Percentiles rank a stretch among this genome's conserved stretches.
These are phyloP conservation scores for Ganoderma lucidum DNA, from an alignment of 1,284 basidiomycete genomes.

Conservation along the genomic window DNA sequence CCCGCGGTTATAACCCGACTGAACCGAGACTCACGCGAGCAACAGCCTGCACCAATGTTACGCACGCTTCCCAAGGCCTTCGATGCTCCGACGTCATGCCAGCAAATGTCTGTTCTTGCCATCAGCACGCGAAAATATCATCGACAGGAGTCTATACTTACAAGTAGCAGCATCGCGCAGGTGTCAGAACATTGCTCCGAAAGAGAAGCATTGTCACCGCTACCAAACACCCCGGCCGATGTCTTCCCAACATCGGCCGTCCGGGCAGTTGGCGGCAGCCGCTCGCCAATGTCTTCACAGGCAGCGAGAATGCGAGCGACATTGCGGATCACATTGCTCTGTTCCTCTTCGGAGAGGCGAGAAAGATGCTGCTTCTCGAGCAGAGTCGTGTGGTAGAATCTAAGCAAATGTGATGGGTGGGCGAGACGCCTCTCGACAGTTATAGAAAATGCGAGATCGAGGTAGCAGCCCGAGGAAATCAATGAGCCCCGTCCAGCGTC, in stretches of 20 bases:
- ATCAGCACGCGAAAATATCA: slow-evolving; percentile 39
- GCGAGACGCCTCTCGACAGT: slow-evolving; percentile 52
- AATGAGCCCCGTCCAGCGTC: slow-evolving; percentile 37
- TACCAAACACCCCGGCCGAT: slow-evolving; percentile 2
- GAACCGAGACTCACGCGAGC: slow-evolving; percentile 48
- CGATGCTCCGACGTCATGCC: slow-evolving; percentile 37
- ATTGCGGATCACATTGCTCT: slow-evolving; percentile 51
- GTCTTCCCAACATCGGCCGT: slow-evolving; percentile 22
- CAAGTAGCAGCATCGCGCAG: slow-evolving; percentile 58
- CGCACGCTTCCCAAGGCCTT: slow-evolving; percentile 49
- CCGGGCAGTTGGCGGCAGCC: slow-evolving; percentile 21
- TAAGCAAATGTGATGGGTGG: slow-evolving; percentile 55
- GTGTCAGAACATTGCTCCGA: slow-evolving; percentile 56
- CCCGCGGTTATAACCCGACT: slow-evolving; percentile 18
- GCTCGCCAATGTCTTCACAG: slow-evolving; percentile 23
- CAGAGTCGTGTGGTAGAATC: slow-evolving; percentile 58
- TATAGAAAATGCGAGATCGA: slow-evolving; percentile 57
- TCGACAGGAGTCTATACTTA: slow-evolving; percentile 36
- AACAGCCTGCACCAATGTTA: slow-evolving; percentile 49
- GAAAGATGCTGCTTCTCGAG: slow-evolving; percentile 56
- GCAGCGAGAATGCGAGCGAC: slow-evolving; percentile 32
- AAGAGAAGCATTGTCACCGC: slow-evolving; percentile 38
- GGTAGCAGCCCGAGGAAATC: slow-evolving; percentile 49
- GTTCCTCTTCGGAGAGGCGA: slow-evolving; percentile 52
- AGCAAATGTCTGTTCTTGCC: slow-evolving; percentile 29